Evolutionary conservation across 306 rosid genomes (phyloP).

Genomic region (Carpinus fangiana): DNA sequence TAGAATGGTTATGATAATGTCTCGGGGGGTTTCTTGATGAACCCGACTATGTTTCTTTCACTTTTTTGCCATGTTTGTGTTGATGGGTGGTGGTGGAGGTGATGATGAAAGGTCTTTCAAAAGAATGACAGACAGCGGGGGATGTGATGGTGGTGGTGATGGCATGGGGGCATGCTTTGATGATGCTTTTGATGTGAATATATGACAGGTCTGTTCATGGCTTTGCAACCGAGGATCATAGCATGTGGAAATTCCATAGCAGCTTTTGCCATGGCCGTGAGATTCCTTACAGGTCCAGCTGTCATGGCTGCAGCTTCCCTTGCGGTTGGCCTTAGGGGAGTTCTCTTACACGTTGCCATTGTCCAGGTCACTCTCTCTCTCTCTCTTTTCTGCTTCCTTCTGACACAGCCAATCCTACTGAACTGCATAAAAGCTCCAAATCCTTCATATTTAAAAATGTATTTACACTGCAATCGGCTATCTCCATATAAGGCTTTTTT

Average conservation of each 20-base stretch:
- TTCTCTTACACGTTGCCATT: conserved; percentile 87
- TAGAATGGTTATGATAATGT: conserved; percentile 45
- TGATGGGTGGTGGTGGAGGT: conserved; percentile 34
- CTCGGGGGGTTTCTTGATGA: conserved; percentile 31
- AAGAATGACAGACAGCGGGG: conserved; percentile 32
- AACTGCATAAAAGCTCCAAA: conserved; percentile 39
- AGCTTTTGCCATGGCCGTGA: conserved; percentile 90
- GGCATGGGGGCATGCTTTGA: conserved; percentile 21
- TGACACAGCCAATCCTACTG: conserved; percentile 40
- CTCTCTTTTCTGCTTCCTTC: conserved; percentile 39
- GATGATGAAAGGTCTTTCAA: conserved; percentile 67
- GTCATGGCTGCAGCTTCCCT: conserved; percentile 98
- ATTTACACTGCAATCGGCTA: background rate
- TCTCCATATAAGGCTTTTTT: conserved; percentile 40
- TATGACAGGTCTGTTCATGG: conserved; percentile 88
- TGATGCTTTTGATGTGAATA: conserved; percentile 19
- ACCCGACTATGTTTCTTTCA: conserved; percentile 8
- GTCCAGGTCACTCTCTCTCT: conserved; percentile 58
- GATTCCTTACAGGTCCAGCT: conserved; percentile 99
- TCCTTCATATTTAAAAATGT: background rate
- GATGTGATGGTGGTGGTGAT: conserved; percentile 27
- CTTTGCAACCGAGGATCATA: conserved; percentile 97
- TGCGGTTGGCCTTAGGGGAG: conserved; percentile 88
- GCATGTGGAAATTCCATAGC: conserved; percentile 95
- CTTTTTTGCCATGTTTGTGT: conserved; percentile 40